phyloP scores from a whole-genome alignment of 148 eudicot species.

The Drosera capensis region DNA sequence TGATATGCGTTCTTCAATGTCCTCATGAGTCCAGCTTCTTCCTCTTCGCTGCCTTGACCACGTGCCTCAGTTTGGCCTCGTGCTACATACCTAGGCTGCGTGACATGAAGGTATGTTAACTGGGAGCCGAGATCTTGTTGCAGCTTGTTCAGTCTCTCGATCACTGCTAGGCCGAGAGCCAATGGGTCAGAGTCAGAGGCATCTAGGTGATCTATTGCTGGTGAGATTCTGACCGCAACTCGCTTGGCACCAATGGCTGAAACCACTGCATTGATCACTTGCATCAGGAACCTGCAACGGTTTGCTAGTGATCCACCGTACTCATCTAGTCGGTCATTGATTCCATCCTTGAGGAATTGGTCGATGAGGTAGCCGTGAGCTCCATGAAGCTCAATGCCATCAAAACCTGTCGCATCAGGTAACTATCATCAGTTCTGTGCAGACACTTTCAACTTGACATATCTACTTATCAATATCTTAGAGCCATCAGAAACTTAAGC shows the following conservation, averaged over 20 bases:
- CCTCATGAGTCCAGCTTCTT: slow-evolving; percentile 22
- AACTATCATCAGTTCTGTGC: too few species aligned
- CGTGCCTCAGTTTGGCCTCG: background rate
- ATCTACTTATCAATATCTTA: too few species aligned
- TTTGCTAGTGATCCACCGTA: slow-evolving; percentile 44
- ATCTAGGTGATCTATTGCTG: slow-evolving; percentile 35
- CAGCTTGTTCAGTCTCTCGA: slow-evolving; percentile 24
- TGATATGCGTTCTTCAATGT: slow-evolving; percentile 19
- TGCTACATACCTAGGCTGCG: too few species aligned
- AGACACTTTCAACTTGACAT: too few species aligned
- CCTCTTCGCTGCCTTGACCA: slow-evolving; percentile 17
- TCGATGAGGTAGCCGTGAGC: slow-evolving; percentile 52
- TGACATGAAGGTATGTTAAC: slow-evolving; percentile 1
- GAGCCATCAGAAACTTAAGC: too few species aligned
- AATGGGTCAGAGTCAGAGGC: slow-evolving; percentile 38
- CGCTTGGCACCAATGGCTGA: slow-evolving; percentile 29
- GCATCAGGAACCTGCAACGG: slow-evolving; percentile 32
- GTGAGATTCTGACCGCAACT: slow-evolving; percentile 31
- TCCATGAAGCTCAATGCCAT: slow-evolving; percentile 48
- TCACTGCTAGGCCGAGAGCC: slow-evolving; percentile 31
- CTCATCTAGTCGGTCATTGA: slow-evolving; percentile 34
- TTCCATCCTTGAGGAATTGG: too few species aligned
- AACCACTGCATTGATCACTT: slow-evolving; percentile 26
- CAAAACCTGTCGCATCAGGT: too few species aligned
- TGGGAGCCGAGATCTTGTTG: slow-evolving; percentile 12